These are phyloP conservation scores for Epichloe amarillans DNA, from an alignment of 2,329 filamentous ascomycete genomes.

Conservation along the genomic window DNA sequence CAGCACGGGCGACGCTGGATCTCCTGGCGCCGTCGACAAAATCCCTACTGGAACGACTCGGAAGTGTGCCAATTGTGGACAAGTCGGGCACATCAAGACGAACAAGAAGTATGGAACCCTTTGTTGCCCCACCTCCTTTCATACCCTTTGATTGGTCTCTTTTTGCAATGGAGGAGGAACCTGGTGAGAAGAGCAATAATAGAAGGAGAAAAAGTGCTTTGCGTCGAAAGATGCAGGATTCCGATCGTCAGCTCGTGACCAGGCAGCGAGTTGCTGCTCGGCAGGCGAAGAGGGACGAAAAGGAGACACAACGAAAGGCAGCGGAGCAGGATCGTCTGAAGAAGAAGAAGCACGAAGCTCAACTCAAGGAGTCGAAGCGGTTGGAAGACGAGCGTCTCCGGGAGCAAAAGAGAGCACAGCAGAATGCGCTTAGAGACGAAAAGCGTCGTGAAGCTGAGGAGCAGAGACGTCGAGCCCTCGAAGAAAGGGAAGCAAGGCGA, in stretches of 20 bases:
- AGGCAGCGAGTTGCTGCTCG: constrained; percentile 7
- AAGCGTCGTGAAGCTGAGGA: constrained; percentile 8
- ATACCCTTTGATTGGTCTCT: constrained; percentile 22
- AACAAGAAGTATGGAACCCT: constrained; percentile 73
- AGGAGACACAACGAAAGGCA: background rate
- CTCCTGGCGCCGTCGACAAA: constrained; percentile 38
- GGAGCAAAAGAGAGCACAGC: constrained; percentile 5
- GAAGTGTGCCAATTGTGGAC: constrained; percentile 96
- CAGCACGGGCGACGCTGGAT: constrained; percentile 31
- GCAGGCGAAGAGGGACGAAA: constrained; percentile 2
- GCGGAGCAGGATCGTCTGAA: constrained; percentile 4
- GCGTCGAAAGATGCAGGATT: constrained; percentile 11
- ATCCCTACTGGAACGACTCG: constrained; percentile 56
- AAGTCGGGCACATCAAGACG: constrained; percentile 95
- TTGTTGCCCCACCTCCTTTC: constrained; percentile 15
- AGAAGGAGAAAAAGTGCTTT: constrained; percentile 10
- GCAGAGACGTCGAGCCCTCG: constrained; percentile 8
- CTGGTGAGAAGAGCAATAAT: constrained; percentile 5
- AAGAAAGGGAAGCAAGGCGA: constrained; percentile 7
- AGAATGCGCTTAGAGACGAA: constrained; percentile 6
- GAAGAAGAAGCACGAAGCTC: constrained; percentile 3
- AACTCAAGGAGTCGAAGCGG: constrained; percentile 5
- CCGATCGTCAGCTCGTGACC: constrained; percentile 9
- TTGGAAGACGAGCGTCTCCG: constrained; percentile 10
- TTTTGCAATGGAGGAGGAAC: constrained; percentile 7